Evolutionary conservation across 768 basidiomycete species (phyloP), one percentile per base, ranked within the genome.

Genomic region (Phanerochaete carnosa): DNA sequence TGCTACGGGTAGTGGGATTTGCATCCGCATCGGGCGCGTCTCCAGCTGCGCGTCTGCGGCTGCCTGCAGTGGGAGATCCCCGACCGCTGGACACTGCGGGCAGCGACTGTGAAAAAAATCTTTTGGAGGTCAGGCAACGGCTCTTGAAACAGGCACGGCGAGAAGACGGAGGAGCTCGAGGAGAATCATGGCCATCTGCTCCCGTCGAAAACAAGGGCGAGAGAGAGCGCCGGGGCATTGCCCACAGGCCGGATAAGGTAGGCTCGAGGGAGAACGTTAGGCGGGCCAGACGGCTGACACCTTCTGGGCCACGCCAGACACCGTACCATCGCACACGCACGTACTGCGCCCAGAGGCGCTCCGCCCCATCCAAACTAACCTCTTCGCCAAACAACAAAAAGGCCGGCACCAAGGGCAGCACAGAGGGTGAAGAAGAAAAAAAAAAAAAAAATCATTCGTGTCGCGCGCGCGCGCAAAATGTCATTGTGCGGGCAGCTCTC

Each of bases 131-230:
- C 52, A 33, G 52, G 33, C 49, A 37, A 19, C 54, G 23, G 7
- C 15, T 37, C 35, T 30, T 57, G 56, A 57, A 57, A 57, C 56
- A 57, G 56, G 55, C 23, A 57, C 56, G 4, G 11, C 43, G 37
- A 45, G 37, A 33, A 9, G 5, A 45, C 54, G 32, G 54, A 55
- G 54, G 16, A n/a, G 22, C 22, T 11, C 12, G 16, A 22, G n/a
- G n/a, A 28, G 52, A n/a, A 19, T 30, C 52, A 19, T 11, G 30
- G 3, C 22, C 52, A 35, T 30, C 52, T 19, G 30, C 47, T 25
- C 5, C 39, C 47, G 47, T 29, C 52, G 28, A 54, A 32, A 33
- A 54, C 29, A 54, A 54, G 22, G 54, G 22, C 2, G 22, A 39
- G 15, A 19, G 11, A 5, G 54, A 23, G 54, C 35, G 35, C 54